Percentiles rank a stretch among this genome's conserved stretches.
phyloP scores from a whole-genome alignment of 2,329 filamentous ascomycete genomes.

The Aspergillus luchuensis region DNA sequence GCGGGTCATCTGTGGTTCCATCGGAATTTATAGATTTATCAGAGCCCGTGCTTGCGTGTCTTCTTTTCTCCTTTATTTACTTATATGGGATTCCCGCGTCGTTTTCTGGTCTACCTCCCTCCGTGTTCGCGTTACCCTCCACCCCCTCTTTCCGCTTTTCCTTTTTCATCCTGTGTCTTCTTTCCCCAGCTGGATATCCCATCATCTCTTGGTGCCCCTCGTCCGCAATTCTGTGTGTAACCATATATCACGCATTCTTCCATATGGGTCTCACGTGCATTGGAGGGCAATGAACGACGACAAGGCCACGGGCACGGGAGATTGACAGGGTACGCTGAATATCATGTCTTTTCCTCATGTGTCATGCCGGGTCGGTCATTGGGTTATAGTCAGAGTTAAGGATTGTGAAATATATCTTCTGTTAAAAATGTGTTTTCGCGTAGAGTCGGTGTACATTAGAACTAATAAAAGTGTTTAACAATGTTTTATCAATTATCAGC shows the following conservation, averaged over 20 bases:
- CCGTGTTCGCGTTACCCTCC: constrained; percentile 13
- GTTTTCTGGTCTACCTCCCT: constrained; percentile 20
- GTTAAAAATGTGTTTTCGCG: constrained; percentile 2
- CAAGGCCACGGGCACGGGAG: constrained; percentile 29
- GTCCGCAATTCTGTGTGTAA: constrained; percentile 35
- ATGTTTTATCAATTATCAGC: no score
- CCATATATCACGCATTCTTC: constrained; percentile 32
- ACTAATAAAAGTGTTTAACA: no score
- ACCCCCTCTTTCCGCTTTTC: constrained; percentile 20
- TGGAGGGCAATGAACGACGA: constrained; percentile 29
- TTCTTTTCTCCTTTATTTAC: constrained; percentile 12
- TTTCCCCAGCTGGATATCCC: constrained; percentile 43
- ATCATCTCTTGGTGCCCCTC: constrained; percentile 36
- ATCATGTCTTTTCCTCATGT: constrained; percentile 41
- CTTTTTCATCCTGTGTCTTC: constrained; percentile 21
- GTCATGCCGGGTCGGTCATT: constrained; percentile 40
- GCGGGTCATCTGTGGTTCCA: constrained; percentile 15
- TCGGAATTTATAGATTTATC: neutral
- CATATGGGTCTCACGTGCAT: constrained; percentile 29
- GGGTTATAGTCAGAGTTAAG: constrained; percentile 30
- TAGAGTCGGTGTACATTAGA: constrained; percentile 21
- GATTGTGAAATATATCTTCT: constrained; percentile 26
- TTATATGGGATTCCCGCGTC: constrained; percentile 18
- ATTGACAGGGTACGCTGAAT: constrained; percentile 34
- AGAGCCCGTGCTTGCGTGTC: constrained; percentile 9